These are phyloP conservation scores for Leccinum incarnatum DNA, from an alignment of 768 basidiomycete species.

Conservation along the genomic window DNA sequence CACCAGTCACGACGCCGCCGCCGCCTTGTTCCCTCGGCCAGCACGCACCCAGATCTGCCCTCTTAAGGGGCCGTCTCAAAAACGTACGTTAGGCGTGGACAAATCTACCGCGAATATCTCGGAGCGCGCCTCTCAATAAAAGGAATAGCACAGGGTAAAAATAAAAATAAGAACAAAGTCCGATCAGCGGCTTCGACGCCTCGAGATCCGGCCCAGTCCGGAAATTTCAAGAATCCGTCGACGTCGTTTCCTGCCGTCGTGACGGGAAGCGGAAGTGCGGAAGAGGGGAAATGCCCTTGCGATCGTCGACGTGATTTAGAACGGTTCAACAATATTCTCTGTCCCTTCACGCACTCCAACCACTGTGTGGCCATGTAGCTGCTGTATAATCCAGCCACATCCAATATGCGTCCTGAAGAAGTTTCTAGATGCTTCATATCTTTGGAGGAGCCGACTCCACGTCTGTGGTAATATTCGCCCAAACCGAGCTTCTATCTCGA, in stretches of 20 bases:
- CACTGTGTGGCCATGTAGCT: background rate
- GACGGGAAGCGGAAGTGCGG: background rate
- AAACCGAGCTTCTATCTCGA: conserved; percentile 13
- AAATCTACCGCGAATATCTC: conserved; percentile 21
- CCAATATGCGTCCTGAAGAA: background rate
- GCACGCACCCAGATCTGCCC: conserved; percentile 1
- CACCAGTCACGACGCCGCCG: background rate
- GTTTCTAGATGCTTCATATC: background rate
- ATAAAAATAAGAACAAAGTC: background rate
- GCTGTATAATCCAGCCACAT: background rate
- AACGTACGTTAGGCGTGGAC: conserved; percentile 5
- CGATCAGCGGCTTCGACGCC: conserved; percentile 21
- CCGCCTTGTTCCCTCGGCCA: conserved; percentile 10
- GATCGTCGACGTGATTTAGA: conserved; percentile 5
- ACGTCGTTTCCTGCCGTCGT: background rate
- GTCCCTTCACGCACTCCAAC: background rate
- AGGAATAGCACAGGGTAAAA: conserved; percentile 1
- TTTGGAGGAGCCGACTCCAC: background rate
- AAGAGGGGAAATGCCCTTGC: conserved; percentile 3
- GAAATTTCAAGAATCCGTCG: conserved; percentile 16
- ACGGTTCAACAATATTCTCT: background rate
- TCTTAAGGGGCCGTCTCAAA: background rate
- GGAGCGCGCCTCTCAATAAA: conserved; percentile 13
- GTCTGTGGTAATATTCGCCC: conserved; percentile 6
- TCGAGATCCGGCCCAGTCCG: conserved; percentile 19